Conservation (phyloP, 805 yeast species). For the Metschnikowia rubicola region DNA sequence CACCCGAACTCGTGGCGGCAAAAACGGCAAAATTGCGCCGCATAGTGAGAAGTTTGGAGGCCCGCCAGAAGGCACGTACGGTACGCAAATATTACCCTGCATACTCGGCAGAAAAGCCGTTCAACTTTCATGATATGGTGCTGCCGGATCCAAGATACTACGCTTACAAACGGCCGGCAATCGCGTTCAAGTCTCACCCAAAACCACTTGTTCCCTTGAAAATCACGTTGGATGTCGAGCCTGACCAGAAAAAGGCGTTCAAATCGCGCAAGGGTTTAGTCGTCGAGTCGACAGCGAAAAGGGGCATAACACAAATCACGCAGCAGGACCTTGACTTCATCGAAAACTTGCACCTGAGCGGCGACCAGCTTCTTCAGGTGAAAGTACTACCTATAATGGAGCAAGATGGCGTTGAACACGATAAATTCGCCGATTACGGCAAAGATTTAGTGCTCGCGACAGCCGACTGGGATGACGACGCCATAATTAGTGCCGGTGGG, state of each 20-base stretch:
- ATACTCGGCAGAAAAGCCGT: slow-evolving; percentile 51
- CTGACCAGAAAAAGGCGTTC: slow-evolving; percentile 57
- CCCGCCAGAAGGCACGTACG: slow-evolving; percentile 23
- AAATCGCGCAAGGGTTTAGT: slow-evolving; percentile 25
- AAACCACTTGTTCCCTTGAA: slow-evolving; percentile 58
- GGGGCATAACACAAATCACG: slow-evolving; percentile 23
- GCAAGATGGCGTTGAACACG: slow-evolving; percentile 33
- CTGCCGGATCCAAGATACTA: slow-evolving; percentile 57
- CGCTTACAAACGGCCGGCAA: slow-evolving; percentile 50
- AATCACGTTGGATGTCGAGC: slow-evolving; percentile 55
- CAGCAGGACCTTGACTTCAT: slow-evolving; percentile 32
- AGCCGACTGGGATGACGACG: slow-evolving; percentile 75
- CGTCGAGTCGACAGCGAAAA: neutral
- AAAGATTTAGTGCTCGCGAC: slow-evolving; percentile 63
- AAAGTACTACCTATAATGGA: slow-evolving; percentile 31
- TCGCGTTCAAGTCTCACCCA: slow-evolving; percentile 26
- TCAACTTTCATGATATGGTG: slow-evolving; percentile 64
- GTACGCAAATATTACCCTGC: slow-evolving; percentile 58
- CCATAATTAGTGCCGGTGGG: slow-evolving; percentile 50
- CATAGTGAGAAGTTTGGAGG: slow-evolving; percentile 29
- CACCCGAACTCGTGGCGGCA: slow-evolving; percentile 17
- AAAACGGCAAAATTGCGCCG: slow-evolving; percentile 29
- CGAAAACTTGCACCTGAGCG: slow-evolving; percentile 22
- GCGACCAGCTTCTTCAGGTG: slow-evolving; percentile 15
- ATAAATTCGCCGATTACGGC: slow-evolving; percentile 40